Evolutionary conservation across 495 filamentous ascomycete genomes (phyloP), one percentile per base, ranked within the genome.

Genomic region (Elasticomyces elasticus): DNA sequence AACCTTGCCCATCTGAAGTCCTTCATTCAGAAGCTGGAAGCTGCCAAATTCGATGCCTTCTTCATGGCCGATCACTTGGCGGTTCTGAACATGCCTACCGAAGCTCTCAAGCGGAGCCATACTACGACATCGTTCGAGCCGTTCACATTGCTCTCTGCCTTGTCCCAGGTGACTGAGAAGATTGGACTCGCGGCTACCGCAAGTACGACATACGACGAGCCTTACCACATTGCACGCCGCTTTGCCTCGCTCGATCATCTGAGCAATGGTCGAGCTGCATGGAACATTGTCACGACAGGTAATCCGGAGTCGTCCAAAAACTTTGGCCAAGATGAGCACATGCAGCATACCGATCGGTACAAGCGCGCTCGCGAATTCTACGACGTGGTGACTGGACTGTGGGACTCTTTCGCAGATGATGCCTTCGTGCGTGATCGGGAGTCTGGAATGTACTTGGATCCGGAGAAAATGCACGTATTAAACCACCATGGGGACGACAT

Each of bases 41-140:
- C 69, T 30, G 80, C 76, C 38, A 76, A 76, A 35, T 77, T 83
- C 64, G 78, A 83, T 59, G 79, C 76, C 47, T 79, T 81, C 59
- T 83, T 81, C 62, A 76, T 81, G 49, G 79, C 79, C 6, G 79
- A 80, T 51, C 71, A 76, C 7, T 66, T 76, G 7, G 76, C 80
- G 1, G 82, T 79, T 7, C 77, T 81, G 0, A 81, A 86, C 63
- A 84, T 81, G 80, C 82, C 82, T 0, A 79, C 83, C 2, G 82
- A 81, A 35, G 76, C 76, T 13, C 70, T 79, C 30, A 75, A 75
- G 55, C 75, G 77, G 46, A 78, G 75, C 51, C 76, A 79, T 48
- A 79, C 77, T 1, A 71, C 76, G 7, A 79, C 77, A 5, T 81
- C 78, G n/a, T n/a, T n/a, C n/a, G n/a, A n/a, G n/a, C n/a, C n/a